Evolutionary conservation across 2,329 filamentous ascomycete genomes (phyloP).

Genomic region (Ilyonectria mors-panacis): DNA sequence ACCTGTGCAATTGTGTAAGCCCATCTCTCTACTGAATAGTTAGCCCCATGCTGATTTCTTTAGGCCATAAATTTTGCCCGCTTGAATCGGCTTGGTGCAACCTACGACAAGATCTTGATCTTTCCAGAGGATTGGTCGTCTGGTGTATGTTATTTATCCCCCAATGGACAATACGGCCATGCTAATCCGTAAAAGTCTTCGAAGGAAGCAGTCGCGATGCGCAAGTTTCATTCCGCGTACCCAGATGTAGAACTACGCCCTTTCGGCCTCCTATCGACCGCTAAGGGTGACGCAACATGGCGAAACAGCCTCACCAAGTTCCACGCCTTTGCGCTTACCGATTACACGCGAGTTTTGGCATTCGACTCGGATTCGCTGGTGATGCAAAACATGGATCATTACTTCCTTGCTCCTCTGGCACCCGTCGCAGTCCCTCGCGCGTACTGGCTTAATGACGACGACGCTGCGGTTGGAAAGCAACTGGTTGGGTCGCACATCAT

Average conservation of each 20-base stretch:
- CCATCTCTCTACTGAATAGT: not conserved
- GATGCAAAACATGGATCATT: constrained; percentile 26
- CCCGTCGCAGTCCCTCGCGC: constrained; percentile 22
- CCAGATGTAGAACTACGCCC: constrained; percentile 22
- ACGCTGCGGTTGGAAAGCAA: constrained; percentile 7
- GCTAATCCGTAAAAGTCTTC: not conserved
- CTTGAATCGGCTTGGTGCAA: not conserved
- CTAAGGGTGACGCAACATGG: constrained; percentile 33
- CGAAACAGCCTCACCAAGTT: constrained; percentile 29
- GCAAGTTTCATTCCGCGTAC: not conserved
- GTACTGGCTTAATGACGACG: constrained; percentile 19
- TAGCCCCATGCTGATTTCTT: not conserved
- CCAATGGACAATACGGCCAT: not conserved
- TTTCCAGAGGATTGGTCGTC: constrained; percentile 6
- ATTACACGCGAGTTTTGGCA: constrained; percentile 27
- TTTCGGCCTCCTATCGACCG: constrained; percentile 21
- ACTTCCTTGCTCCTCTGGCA: constrained; percentile 15
- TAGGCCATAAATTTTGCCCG: constrained; percentile 20
- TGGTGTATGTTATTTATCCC: constrained; percentile 1
- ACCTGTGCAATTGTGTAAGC: constrained; percentile 20
- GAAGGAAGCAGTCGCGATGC: constrained; percentile 1
- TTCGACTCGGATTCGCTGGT: constrained; percentile 32
- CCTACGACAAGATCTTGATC: constrained; percentile 12
- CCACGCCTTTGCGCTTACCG: constrained; percentile 26
- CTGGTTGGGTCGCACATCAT: constrained; percentile 27